These are phyloP conservation scores for Globisporangium spinosum DNA, from an alignment of 352 stramenopile genomes.

Conservation along the genomic window DNA sequence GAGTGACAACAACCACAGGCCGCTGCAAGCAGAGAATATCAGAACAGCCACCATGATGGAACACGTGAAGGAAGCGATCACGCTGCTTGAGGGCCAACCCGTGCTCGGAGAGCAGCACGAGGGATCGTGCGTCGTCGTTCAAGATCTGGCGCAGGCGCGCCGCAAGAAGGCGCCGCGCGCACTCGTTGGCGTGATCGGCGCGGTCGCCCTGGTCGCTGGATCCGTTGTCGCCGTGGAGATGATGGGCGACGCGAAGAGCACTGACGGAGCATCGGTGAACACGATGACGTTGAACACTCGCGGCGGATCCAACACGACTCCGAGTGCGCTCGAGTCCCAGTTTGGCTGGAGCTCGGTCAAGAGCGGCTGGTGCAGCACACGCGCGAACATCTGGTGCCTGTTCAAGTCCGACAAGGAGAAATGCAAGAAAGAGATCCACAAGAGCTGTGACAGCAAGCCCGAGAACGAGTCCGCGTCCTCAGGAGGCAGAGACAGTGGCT, in stretches of 20 bases:
- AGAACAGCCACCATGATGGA: slow-evolving; percentile 10
- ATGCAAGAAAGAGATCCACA: slow-evolving; percentile 29
- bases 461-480: slow-evolving; percentile 1
- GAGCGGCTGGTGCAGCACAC: slow-evolving; percentile 25
- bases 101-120: not conserved
- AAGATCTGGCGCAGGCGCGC: slow-evolving; percentile 4
- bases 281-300: slow-evolving; percentile 15
- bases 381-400: slow-evolving; percentile 20
- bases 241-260: slow-evolving; percentile 10
- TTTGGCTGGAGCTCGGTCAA: slow-evolving; percentile 25
- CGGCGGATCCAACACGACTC: not conserved
- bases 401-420: slow-evolving; percentile 27
- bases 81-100: slow-evolving; percentile 13
- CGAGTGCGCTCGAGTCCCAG: slow-evolving; percentile 20
- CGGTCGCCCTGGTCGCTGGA: slow-evolving; percentile 18
- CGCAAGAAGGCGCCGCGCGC: slow-evolving; percentile 10
- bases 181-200: slow-evolving; percentile 15
- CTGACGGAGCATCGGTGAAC: not conserved
- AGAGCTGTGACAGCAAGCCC: slow-evolving; percentile 9
- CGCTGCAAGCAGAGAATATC: not conserved
- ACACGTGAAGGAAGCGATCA: slow-evolving; percentile 10
- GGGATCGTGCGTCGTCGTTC: not conserved
- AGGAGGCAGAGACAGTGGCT: slow-evolving; percentile 11
- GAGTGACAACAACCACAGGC: not conserved
- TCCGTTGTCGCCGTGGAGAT: slow-evolving; percentile 27